Percentiles rank a stretch among this genome's conserved stretches.
These are phyloP conservation scores for Rutidosis leptorrhynchoides DNA, from an alignment of 129 eudicot genomes.

Conservation along the genomic window DNA sequence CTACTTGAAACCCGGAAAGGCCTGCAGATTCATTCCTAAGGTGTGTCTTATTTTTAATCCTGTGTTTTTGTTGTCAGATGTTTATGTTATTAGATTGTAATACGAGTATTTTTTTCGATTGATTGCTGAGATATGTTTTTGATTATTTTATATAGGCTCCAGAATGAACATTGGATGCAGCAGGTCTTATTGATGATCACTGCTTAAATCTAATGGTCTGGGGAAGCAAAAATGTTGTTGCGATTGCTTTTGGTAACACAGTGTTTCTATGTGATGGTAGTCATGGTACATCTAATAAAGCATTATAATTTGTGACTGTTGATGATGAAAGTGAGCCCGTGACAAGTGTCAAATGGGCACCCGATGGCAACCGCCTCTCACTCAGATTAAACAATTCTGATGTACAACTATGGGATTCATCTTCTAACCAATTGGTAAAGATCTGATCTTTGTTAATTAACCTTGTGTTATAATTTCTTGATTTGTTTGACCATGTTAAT, in stretches of 20 bases:
- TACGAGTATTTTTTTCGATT: background rate
- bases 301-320: conserved; percentile 68
- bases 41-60: too few relatives aligned
- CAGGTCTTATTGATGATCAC: too few relatives aligned
- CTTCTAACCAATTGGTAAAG: conserved; percentile 62
- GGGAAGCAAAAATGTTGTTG: conserved; percentile 84
- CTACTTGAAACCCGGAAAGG: conserved; percentile 54
- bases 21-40: conserved; percentile 86
- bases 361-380: conserved; percentile 63
- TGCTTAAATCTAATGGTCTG: conserved; percentile 77
- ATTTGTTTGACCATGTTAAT: background rate
- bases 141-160: conserved; percentile 46
- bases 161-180: conserved; percentile 70
- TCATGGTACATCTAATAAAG: conserved; percentile 53
- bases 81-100: background rate
- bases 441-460: background rate
- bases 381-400: conserved; percentile 71
- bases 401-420: conserved; percentile 88
- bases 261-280: conserved; percentile 86
- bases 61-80: background rate
- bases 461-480: background rate
- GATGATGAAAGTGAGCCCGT: conserved; percentile 76
- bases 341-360: too few relatives aligned
- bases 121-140: background rate
- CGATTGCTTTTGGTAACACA: conserved; percentile 71